Base-by-base conservation (phyloP, 2,329 filamentous ascomycete genomes). In the Cladophialophora psammophila region DNA sequence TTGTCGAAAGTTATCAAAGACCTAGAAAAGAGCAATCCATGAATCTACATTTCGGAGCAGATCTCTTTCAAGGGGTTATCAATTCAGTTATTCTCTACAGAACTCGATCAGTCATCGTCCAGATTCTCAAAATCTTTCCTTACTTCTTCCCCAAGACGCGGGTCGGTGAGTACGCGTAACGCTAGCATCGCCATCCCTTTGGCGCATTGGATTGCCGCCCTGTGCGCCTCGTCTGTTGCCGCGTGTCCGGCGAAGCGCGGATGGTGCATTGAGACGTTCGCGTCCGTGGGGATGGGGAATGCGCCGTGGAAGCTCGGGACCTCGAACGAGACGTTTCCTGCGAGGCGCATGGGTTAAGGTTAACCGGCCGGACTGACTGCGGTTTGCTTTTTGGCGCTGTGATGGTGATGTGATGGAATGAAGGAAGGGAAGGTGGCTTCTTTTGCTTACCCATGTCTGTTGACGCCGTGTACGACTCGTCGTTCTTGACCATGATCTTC, bases 221-320 rank as follows among this genome's bases (percentile, higher is more conserved):
- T 69, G 65, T 84, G 80, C 0, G 81, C 79, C 48, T 72, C 71
- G 15, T 65, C 72, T 50, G 74, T 82, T 52, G 67, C 79, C 1
- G 84, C 83, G 0, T 79, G 80, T 0, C 76, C 78, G 0, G 82
- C 77, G 70, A 85, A 86, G 2, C 75, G 71, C 5, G 79, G 78
- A 42, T 78, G 78, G 63, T 82, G 80, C 0, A 76, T 74, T 1
- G 76, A 78, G 31, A 79, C 78, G 15, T 78, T 76, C 60, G 0
- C 63, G 9, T 55, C 71, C 0, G 80, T 76, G 0, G 80, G 77
- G 35, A 86, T 83, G 1, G 75, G 76, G 64, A 85, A 85, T 34
- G 79, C 80, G 3, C 81, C 81, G 66, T 86, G 83, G 58, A 86
- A 80, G 4, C 78, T 80, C 1, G 83, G 83, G 2, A 82, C 75